Percentiles rank a stretch among this genome's conserved stretches.
These are phyloP conservation scores for Iberis pinnata DNA, from an alignment of 345 rosid species.

Conservation along the genomic window DNA sequence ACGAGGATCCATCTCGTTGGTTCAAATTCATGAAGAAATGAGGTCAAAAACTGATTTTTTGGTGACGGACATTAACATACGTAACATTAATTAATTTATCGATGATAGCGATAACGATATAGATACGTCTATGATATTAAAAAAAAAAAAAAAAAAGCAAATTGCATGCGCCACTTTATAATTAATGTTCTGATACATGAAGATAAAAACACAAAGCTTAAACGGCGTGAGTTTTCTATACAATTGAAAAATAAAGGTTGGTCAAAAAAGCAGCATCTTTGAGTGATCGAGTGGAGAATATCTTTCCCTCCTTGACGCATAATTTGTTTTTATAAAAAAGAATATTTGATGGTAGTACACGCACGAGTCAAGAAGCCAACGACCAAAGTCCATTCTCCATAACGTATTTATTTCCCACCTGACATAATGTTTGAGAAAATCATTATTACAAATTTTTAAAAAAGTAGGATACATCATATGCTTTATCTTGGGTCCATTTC, in stretches of 20 bases:
- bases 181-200: background rate
- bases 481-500: constrained; percentile 13
- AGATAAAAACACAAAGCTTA: constrained; percentile 3
- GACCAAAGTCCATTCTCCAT: background rate
- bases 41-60: too few species aligned
- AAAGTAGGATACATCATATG: constrained; percentile 9
- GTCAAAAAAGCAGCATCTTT: constrained; percentile 21
- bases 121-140: too few species aligned
- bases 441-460: background rate
- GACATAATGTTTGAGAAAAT: background rate
- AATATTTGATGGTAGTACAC: background rate
- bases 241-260: constrained; percentile 15
- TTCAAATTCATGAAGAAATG: too few species aligned
- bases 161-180: background rate
- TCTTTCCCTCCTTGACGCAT: constrained; percentile 21
- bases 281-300: constrained; percentile 25
- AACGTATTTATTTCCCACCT: constrained; percentile 28
- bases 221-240: constrained; percentile 19
- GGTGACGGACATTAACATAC: too few species aligned
- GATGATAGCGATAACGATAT: too few species aligned
- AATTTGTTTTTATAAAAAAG: background rate
- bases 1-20: too few species aligned
- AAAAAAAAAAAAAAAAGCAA: too few species aligned
- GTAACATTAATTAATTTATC: too few species aligned
- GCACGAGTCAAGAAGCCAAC: constrained; percentile 9